These are phyloP conservation scores for Clitoria ternatea DNA, from an alignment of 306 rosid genomes.

Conservation along the genomic window DNA sequence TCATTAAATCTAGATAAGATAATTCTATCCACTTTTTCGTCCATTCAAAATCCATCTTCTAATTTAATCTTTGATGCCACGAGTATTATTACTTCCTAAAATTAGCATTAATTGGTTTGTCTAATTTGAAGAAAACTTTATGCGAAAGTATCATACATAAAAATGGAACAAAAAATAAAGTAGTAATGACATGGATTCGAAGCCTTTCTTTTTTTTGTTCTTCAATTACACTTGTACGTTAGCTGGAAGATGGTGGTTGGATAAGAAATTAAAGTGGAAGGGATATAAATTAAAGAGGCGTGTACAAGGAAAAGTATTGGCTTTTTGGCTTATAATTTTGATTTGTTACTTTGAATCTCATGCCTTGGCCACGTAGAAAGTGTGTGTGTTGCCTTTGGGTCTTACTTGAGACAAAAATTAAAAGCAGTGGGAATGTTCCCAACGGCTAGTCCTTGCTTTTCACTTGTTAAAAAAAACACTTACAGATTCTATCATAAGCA, in stretches of 20 bases:
- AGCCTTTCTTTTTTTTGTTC: not conserved
- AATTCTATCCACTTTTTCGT: constrained; percentile 25
- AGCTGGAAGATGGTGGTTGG: constrained; percentile 22
- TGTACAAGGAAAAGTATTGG: constrained; percentile 25
- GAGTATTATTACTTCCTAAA: not conserved
- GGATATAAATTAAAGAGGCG: constrained; percentile 22
- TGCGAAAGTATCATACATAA: not conserved
- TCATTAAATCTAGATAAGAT: constrained; percentile 27
- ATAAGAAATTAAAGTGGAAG: constrained; percentile 19
- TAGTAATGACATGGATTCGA: not conserved
- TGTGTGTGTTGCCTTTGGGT: constrained; percentile 11
- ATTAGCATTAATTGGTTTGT: not conserved
- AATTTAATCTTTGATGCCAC: not conserved
- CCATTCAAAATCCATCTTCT: not conserved
- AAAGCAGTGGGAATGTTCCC: constrained; percentile 61
- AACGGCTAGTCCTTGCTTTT: constrained; percentile 50
- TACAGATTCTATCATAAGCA: constrained; percentile 33
- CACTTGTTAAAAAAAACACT: constrained; percentile 13
- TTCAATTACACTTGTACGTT: not conserved
- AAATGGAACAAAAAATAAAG: not conserved
- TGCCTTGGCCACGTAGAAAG: constrained; percentile 35
- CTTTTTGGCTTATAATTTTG: not conserved
- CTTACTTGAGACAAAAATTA: constrained; percentile 39
- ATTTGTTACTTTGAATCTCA: constrained; percentile 50
- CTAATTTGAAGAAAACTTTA: constrained; percentile 10